Evolutionary conservation across 1,139 yeast genomes (phyloP), one percentile per base, ranked within the genome.

Genomic region (Casaregolazyma lundiana): DNA sequence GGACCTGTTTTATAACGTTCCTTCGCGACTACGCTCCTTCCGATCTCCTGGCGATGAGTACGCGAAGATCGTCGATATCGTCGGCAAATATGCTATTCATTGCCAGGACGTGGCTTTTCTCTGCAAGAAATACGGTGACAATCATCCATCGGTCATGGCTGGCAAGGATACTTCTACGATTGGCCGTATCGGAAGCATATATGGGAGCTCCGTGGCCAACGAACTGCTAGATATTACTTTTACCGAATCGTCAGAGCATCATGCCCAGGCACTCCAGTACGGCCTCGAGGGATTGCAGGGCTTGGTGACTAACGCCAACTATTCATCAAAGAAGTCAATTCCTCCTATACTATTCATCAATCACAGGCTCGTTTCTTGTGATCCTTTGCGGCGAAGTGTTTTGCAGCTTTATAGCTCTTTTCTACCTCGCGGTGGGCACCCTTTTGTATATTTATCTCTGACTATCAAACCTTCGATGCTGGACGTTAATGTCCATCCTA

Each of bases 401-500:
- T 66, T 70, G 29, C 79, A 86, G 16, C 71, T 85, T 0, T 88
- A 83, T 56, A 71, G 77, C 18, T 69, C 74, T 9, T 86, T 78
- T 61, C 66, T 92, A 13, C 96, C 97, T 0, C 85, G 83, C 53
- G 95, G 95, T 0, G 77, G 76, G 41, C 80, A 76, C 53, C 85
- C 96, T 0, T 92, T 92, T 61, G 74, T 87, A 1, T 92, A 89
- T 64, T 53, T 92, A 46, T 74, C 87, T 41, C 62, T 92, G 18
- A 71, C 71, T 34, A 78, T 92, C 4, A 70, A 73, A 16, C 86
- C 97, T 0, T 69, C 68, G 29, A 81, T 83, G 50, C 72, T 92
- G 11, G 99, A 92, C 62, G 98, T 92, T 8, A 92, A 92, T 62
- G 81, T 94, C 7, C 98, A 94, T 60, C 99, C 99, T 0, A 92